Conservation (phyloP, 2,329 filamentous ascomycete genomes). For the Scedosporium boydii region DNA sequence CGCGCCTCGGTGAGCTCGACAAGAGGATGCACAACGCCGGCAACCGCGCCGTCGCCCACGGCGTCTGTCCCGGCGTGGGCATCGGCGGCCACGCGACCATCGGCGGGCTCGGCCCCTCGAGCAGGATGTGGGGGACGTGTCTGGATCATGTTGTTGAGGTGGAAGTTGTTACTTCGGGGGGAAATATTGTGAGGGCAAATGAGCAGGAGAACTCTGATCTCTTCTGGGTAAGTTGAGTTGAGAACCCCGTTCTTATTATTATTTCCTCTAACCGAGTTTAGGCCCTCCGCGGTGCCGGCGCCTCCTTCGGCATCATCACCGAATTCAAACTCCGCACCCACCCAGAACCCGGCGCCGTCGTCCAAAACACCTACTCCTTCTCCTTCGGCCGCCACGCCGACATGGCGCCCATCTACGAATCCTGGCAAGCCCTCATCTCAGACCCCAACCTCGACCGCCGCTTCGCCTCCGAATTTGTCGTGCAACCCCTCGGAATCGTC, state of each 20-base stretch:
- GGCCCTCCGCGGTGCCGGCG: slow-evolving; percentile 46
- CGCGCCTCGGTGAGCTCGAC: slow-evolving; percentile 41
- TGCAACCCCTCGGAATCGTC: slow-evolving; percentile 42
- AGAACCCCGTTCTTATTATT: no score
- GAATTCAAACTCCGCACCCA: slow-evolving; percentile 48
- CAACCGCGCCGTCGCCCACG: slow-evolving; percentile 48
- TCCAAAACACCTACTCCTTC: slow-evolving; percentile 50
- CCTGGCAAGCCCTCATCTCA: slow-evolving; percentile 48
- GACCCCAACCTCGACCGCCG: slow-evolving; percentile 47
- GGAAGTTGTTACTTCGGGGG: slow-evolving; percentile 47
- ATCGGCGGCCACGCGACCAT: slow-evolving; percentile 50
- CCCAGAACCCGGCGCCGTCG: slow-evolving; percentile 41
- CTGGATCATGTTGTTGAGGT: slow-evolving; percentile 46
- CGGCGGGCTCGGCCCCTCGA: slow-evolving; percentile 48
- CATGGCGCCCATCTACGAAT: slow-evolving; percentile 38
- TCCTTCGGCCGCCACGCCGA: slow-evolving; percentile 36
- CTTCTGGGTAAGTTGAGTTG: slow-evolving; percentile 36
- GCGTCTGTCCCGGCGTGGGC: slow-evolving; percentile 49
- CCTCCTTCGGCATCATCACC: slow-evolving; percentile 47
- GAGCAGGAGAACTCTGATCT: slow-evolving; percentile 39
- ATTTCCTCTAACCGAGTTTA: background rate
- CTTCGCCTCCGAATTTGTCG: slow-evolving; percentile 47
- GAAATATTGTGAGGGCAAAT: slow-evolving; percentile 37
- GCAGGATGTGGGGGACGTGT: slow-evolving; percentile 48
- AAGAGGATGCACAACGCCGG: slow-evolving; percentile 38